Conservation (phyloP, 2,329 filamentous ascomycete species). For the Huntiella moniliformis region DNA sequence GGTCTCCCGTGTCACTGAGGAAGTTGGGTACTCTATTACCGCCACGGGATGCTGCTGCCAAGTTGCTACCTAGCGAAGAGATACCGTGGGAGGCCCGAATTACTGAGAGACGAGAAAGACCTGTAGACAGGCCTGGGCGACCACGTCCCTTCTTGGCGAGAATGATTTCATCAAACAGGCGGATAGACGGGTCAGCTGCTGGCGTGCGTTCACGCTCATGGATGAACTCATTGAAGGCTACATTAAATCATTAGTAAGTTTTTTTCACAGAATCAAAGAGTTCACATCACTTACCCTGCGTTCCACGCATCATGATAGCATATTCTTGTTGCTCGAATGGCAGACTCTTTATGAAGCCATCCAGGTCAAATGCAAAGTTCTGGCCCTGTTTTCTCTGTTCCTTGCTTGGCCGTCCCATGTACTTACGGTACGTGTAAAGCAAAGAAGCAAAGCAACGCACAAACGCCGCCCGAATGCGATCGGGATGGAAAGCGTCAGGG, state of each 20-base stretch:
- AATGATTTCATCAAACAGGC: slow-evolving; percentile 70
- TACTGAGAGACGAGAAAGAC: slow-evolving; percentile 41
- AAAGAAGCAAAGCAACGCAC: slow-evolving; percentile 47
- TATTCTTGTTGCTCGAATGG: slow-evolving; percentile 49
- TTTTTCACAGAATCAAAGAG: not conserved
- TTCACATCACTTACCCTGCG: slow-evolving; percentile 33
- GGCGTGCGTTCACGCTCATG: slow-evolving; percentile 56
- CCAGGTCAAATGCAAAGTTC: slow-evolving; percentile 45
- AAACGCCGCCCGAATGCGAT: slow-evolving; percentile 44
- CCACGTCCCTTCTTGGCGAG: slow-evolving; percentile 56
- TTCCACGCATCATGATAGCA: slow-evolving; percentile 43
- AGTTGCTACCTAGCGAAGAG: slow-evolving; percentile 17
- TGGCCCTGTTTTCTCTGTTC: slow-evolving; percentile 43
- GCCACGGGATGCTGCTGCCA: slow-evolving; percentile 14
- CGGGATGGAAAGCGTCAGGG: slow-evolving; percentile 40
- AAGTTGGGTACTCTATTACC: slow-evolving; percentile 34
- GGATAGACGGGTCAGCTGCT: slow-evolving; percentile 43
- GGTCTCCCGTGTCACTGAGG: slow-evolving; percentile 54
- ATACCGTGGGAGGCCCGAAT: slow-evolving; percentile 33
- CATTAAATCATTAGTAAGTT: slow-evolving; percentile 9
- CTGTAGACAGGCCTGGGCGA: slow-evolving; percentile 45
- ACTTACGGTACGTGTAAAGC: slow-evolving; percentile 47
- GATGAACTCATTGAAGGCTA: slow-evolving; percentile 61
- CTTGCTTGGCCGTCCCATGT: slow-evolving; percentile 38
- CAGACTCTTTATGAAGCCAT: slow-evolving; percentile 43